Percentiles rank a stretch among this genome's conserved stretches.
Conservation (phyloP, 345 rosid genomes). For the Dimocarpus longan region DNA sequence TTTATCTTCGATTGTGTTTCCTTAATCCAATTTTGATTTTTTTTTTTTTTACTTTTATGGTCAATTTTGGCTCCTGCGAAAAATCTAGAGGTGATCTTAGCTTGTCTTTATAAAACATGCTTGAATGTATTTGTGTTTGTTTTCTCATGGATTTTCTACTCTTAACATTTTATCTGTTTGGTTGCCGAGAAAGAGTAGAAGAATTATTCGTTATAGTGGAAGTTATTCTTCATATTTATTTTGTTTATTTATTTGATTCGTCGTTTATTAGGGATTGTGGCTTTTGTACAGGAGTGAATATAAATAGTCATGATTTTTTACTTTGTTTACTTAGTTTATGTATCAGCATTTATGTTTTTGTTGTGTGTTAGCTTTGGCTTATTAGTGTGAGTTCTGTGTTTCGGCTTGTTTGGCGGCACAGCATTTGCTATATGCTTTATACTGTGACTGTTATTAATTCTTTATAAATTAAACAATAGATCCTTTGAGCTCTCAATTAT, state of each 20-base stretch:
- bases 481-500: background rate
- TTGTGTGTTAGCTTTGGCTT: background rate
- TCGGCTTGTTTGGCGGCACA: background rate
- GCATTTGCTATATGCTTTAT: background rate
- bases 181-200: too few species aligned
- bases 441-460: background rate
- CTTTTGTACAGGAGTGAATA: too few species aligned
- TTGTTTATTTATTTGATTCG: too few species aligned
- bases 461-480: background rate
- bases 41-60: background rate
- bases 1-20: background rate
- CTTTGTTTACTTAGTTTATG: background rate
- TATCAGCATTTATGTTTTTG: background rate
- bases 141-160: too few species aligned
- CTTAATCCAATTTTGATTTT: background rate
- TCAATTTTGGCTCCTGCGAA: background rate
- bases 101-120: too few species aligned
- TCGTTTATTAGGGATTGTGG: too few species aligned
- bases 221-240: too few species aligned
- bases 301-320: background rate
- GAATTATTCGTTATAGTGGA: too few species aligned
- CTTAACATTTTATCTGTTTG: too few species aligned
- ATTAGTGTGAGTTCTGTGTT: background rate
- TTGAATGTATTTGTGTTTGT: too few species aligned
- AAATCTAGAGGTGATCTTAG: too few species aligned